phyloP scores from a whole-genome alignment of 768 basidiomycete species.

The Lactarius sp. region DNA sequence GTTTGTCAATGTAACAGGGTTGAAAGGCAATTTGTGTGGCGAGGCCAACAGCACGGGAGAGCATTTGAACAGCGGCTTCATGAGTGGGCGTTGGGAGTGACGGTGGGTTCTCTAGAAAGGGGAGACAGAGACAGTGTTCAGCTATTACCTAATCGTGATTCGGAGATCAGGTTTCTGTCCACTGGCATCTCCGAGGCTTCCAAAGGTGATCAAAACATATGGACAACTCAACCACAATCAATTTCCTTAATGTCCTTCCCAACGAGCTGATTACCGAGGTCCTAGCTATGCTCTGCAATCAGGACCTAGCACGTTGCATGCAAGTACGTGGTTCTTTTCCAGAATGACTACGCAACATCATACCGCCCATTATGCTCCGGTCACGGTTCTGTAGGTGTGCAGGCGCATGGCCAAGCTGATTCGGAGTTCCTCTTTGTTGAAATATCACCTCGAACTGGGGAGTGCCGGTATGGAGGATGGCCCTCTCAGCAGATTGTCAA shows the following conservation, averaged over 20 bases:
- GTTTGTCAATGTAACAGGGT: slow-evolving; percentile 77
- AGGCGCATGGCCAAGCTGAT: not conserved
- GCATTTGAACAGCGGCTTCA: slow-evolving; percentile 56
- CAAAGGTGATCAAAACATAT: not conserved
- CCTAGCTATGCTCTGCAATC: slow-evolving; percentile 2
- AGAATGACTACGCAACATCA: not conserved
- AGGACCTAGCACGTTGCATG: slow-evolving; percentile 6
- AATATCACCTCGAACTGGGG: slow-evolving; percentile 10
- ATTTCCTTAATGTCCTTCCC: not conserved
- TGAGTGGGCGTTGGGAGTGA: slow-evolving; percentile 50
- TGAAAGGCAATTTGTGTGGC: slow-evolving; percentile 57
- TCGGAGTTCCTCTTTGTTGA: slow-evolving; percentile 1
- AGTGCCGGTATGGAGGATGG: slow-evolving; percentile 4
- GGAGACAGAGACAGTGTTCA: slow-evolving; percentile 43
- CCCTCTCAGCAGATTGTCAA: slow-evolving; percentile 1
- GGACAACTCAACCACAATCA: not conserved
- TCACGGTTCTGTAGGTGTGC: slow-evolving; percentile 1
- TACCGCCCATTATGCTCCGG: no score
- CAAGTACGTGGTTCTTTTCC: not conserved
- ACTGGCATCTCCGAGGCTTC: no score
- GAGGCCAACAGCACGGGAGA: slow-evolving; percentile 52
- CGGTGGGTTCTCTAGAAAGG: slow-evolving; percentile 62
- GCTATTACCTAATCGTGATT: no score
- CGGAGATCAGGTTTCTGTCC: no score
- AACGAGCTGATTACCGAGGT: slow-evolving; percentile 4